Percentiles rank a stretch among this genome's conserved stretches.
phyloP scores from a whole-genome alignment of 176 grass and related monocot species.

The Oryza officinalis region DNA sequence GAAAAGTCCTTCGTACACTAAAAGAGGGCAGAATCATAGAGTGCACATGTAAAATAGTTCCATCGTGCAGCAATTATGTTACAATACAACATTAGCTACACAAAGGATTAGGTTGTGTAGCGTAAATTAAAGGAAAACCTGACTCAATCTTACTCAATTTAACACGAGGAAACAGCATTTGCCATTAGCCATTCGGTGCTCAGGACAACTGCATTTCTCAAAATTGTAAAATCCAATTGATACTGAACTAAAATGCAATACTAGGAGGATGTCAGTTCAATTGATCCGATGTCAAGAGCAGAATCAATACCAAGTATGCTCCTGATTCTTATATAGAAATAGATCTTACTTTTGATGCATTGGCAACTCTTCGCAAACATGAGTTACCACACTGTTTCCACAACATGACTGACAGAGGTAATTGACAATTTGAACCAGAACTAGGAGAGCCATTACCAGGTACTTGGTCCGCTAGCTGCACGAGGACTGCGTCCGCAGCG shows the following conservation, averaged over 20 bases:
- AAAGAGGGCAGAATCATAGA: background rate
- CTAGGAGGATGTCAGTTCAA: background rate
- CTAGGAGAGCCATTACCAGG: conserved; percentile 59
- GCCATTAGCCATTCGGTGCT: background rate
- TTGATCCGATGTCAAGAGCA: background rate
- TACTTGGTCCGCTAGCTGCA: conserved; percentile 56
- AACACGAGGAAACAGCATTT: background rate
- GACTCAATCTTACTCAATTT: background rate
- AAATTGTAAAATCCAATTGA: background rate
- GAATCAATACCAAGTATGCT: background rate
- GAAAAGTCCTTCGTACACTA: conserved; percentile 26
- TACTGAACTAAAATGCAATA: background rate
- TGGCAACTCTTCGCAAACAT: conserved; percentile 5
- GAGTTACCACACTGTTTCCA: background rate
- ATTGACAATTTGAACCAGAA: background rate
- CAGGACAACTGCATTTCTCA: background rate
- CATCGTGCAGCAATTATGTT: background rate
- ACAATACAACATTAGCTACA: background rate
- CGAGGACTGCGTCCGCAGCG: conserved; percentile 51
- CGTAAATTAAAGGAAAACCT: conserved; percentile 7
- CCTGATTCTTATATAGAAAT: background rate
- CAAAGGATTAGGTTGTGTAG: conserved; percentile 6
- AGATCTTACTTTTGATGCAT: too few relatives aligned
- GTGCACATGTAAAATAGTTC: background rate
- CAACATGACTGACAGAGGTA: background rate